Evolutionary conservation across 192 early-diverging fungal genomes (phyloP), one percentile per base, ranked within the genome.

Genomic region (Coemansia sp.): DNA sequence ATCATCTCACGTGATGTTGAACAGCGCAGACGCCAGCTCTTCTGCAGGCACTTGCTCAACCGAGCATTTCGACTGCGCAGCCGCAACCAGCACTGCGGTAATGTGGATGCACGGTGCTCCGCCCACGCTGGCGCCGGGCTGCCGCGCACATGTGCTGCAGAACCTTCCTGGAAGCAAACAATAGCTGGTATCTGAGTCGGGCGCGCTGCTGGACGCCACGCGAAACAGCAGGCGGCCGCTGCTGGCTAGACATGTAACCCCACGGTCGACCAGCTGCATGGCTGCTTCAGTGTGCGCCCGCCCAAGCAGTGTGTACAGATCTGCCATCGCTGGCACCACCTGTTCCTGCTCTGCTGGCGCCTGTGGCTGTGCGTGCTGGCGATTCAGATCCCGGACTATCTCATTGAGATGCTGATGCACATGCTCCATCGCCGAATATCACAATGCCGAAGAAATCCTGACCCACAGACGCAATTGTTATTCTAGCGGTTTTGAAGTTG

Each of bases 131-230:
- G 61, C 38, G 14, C 25, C 47, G 11, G 54, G 17, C 31, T 50
- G 57, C 38, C 59, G 28, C 5, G 66, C 53, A 56, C 78, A 81
- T 12, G 44, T 37, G 38, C 55, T 74, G 56, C 78, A 81, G 58
- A 65, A 74, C 31, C 62, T 53, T 31, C 78, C 78, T 3, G 78
- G 78, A 17, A 81, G 78, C 62, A 81, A 17, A 62, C 78, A 81
- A 44, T 59, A 81, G 65, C 71, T 74, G 6, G 50, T 40, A 53
- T 63, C 64, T 9, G 66, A 34, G 17, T 46, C 62, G 54, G 50
- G 51, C 56, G 26, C 25, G 20, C 44, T 19, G 46, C 66, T 26
- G 28, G 37, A 26, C 19, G 54, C 60, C 12, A 73, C 61, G 17
- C 66, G 53, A 40, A 81, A 81, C 31, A 81, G 62, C 36, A 36